Evolutionary conservation across 2,329 filamentous ascomycete genomes (phyloP), one percentile per base, ranked within the genome.

Genomic region (Tolypocladium sp.): DNA sequence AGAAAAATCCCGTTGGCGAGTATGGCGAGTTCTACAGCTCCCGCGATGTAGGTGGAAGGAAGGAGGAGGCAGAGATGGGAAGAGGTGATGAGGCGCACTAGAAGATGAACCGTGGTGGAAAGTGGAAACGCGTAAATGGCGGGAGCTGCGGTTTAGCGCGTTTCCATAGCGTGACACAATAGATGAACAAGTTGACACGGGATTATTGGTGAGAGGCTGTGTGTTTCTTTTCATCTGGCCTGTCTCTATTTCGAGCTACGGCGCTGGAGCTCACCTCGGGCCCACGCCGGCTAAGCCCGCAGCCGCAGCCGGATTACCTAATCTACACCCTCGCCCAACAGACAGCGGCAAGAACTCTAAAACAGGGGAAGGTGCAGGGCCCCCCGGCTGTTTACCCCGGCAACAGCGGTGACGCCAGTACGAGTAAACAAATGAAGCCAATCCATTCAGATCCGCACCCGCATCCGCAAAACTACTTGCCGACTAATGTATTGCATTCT

Each of bases 401-500:
- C 71, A 73, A 73, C 71, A 65, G 65, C 63, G 56, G 55, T 63
- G 62, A 63, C 66, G 61, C 64, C 56, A n/a, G n/a, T n/a, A n/a
- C n/a, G 3, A 67, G 71, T 73, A 73, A 73, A 73, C 71, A 73
- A 73, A 73, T 20, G 27, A 30, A 52, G 17, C 27, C 49, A 7
- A 22, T 58, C 53, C 56, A n/a, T 57, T 33, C 12, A 22, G 15
- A 30, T 3, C n/a, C 46, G 15, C 46, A 25, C 17, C 46, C 25
- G 30, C 55, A 13, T 22, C 37, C 56, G 54, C 55, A 57, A 38
- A 25, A 41, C 38, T 25, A 33, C 41, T 12, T 37, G 52, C 40
- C 46, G 54, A 58, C 54, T 62, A 64, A 76, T 76, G 74, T 75
- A 67, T 69, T 68, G 67, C 69, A 70, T 73, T 68, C 72, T 75